Conservation (phyloP, 805 yeast genomes). For the Hanseniaspora valbyensis region DNA sequence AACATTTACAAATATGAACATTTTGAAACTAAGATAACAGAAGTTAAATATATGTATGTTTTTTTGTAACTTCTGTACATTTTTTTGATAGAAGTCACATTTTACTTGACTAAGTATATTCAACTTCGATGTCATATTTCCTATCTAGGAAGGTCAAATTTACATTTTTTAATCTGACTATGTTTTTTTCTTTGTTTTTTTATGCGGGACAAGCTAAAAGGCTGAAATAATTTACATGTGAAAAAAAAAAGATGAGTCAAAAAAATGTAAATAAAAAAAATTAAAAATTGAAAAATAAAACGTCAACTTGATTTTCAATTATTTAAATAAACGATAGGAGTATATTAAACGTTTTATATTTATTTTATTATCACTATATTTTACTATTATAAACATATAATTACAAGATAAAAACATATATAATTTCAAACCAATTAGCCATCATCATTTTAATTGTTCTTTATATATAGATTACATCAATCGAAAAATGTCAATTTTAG, state of each 20-base stretch:
- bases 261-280: no score
- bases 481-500: constrained; percentile 19
- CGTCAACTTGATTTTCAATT: no score
- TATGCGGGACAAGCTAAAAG: no score
- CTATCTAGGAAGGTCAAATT: neutral
- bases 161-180: no score
- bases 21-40: neutral
- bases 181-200: no score
- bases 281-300: no score
- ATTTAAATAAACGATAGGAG: neutral
- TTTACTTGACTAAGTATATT: no score
- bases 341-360: neutral
- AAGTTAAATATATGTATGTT: neutral
- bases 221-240: no score
- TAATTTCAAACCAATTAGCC: no score
- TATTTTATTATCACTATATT: no score
- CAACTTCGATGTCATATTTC: neutral
- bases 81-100: neutral
- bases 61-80: neutral
- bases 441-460: neutral
- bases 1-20: constrained; percentile 1
- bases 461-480: neutral
- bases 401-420: no score
- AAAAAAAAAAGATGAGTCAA: neutral
- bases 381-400: no score